Base-by-base conservation (phyloP, 306 rosid genomes). In the Carpinus fangiana region DNA sequence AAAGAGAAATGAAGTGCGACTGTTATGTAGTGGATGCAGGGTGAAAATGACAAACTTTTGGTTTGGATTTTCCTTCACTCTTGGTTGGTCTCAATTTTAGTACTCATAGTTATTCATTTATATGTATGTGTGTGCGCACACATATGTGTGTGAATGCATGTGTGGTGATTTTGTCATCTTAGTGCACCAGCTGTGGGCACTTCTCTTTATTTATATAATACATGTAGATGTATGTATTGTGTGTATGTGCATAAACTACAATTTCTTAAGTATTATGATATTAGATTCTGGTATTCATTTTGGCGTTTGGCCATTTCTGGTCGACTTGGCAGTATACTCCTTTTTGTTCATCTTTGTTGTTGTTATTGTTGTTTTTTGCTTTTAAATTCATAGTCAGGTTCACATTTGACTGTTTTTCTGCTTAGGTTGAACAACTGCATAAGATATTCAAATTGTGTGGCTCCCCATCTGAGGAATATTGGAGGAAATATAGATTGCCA, bases 381-480 rank as follows among this genome's bases (percentile, higher is more conserved):
- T 48, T 70, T 68, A 73, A 61, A 72, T 79, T 54, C 31, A 52
- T 66, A 78, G 56, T 80, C 78, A 72, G 77, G 76, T 74, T 88
- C 85, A 55, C 79, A 48, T 83, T 26, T 81, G 77, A 76, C 77
- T 74, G 62, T 78, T 67, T 85, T 79, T 70, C 57, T 84, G 73
- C 56, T 20, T 77, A 95, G 99, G 99, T 93, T 82, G 99, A 95
- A 76, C 99, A 95, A 79, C 91, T 95, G 79, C 99, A 95, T 82
- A 95, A 91, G 87, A 95, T 95, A 87, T 95, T 95, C 82, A 95
- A 95, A 79, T 80, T 95, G 81, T 95, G 99, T 81, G 99, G 99
- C 73, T 93, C 99, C 73, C 98, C 98, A 60, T 81, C 91, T 34
- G 98, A 90, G 61, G 97, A 86, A 52, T 93, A 91, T 82, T 93